phyloP scores from a whole-genome alignment of 169 alveolate genomes.

The Plasmodium vivax region DNA sequence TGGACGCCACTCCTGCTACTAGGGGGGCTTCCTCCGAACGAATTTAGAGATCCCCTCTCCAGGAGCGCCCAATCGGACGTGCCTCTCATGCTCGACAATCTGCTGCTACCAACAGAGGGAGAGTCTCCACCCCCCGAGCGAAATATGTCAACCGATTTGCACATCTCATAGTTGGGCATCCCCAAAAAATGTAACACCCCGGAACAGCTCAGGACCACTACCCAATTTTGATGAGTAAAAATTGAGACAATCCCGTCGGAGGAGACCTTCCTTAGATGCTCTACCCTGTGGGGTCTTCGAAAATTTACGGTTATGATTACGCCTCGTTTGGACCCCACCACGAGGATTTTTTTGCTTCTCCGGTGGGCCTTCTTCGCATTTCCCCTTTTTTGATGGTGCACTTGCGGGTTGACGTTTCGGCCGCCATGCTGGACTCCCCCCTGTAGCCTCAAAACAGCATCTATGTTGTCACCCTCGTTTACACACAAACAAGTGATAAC shows the following conservation, averaged over 20 bases:
- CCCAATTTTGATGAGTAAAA: slow-evolving; percentile 35
- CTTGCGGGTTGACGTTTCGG: not conserved
- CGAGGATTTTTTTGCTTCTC: slow-evolving; percentile 4
- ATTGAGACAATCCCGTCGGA: slow-evolving; percentile 19
- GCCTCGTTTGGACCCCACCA: slow-evolving; percentile 42
- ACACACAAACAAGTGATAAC: not conserved
- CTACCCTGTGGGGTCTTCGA: slow-evolving; percentile 39
- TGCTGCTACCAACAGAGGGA: not conserved
- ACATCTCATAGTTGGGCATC: slow-evolving; percentile 2
- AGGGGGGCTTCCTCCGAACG: not conserved
- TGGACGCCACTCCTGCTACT: not conserved
- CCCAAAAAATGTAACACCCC: slow-evolving; percentile 37
- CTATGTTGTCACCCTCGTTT: slow-evolving; percentile 9
- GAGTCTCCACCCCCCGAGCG: not conserved
- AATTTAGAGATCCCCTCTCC: not conserved
- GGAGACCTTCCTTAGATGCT: slow-evolving; percentile 38
- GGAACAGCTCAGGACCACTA: slow-evolving; percentile 16
- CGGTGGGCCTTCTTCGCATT: not conserved
- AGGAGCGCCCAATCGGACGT: not conserved
- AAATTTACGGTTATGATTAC: slow-evolving; percentile 16
- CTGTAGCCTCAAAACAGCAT: slow-evolving; percentile 2
- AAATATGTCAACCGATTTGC: slow-evolving; percentile 9
- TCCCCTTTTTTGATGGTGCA: not conserved
- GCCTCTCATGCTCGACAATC: not conserved
- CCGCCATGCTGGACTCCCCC: not conserved